phyloP scores from a whole-genome alignment of 139 green algal genomes.

The Gonium pectorale region DNA sequence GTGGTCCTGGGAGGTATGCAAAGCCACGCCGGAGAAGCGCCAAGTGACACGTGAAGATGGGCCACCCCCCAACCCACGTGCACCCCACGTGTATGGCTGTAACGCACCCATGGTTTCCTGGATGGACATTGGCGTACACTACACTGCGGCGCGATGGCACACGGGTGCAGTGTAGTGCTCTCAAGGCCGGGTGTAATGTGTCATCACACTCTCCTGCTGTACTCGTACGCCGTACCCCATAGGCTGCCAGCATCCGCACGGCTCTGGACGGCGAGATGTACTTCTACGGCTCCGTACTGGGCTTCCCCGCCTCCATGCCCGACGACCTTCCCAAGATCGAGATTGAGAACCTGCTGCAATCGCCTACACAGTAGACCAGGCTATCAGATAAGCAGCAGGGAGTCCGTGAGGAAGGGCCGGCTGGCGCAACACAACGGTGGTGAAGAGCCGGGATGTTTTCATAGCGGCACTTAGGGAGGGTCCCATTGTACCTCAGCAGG shows the following conservation, averaged over 20 bases:
- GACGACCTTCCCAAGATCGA: conserved; percentile 63
- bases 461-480: too few relatives aligned
- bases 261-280: conserved; percentile 82
- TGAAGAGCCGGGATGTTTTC: too few relatives aligned
- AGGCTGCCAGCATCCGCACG: conserved; percentile 60
- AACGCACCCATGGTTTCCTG: background rate
- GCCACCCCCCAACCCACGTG: background rate
- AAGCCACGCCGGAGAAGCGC: background rate
- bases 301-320: conserved; percentile 66
- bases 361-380: too few relatives aligned
- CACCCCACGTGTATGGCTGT: background rate
- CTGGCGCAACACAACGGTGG: too few relatives aligned
- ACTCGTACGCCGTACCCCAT: background rate
- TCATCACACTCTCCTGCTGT: background rate
- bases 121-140: background rate
- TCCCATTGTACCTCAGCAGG: too few relatives aligned
- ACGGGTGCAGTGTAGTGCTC: background rate
- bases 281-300: conserved; percentile 81
- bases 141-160: background rate
- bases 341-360: conserved; percentile 78
- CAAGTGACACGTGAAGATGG: background rate
- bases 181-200: too few relatives aligned
- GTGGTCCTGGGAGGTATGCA: too few relatives aligned
- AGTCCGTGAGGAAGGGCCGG: too few relatives aligned
- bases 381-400: too few relatives aligned